These are phyloP conservation scores for Neopestalotiopsis sp. DNA, from an alignment of 2,329 filamentous ascomycete genomes.

Conservation along the genomic window DNA sequence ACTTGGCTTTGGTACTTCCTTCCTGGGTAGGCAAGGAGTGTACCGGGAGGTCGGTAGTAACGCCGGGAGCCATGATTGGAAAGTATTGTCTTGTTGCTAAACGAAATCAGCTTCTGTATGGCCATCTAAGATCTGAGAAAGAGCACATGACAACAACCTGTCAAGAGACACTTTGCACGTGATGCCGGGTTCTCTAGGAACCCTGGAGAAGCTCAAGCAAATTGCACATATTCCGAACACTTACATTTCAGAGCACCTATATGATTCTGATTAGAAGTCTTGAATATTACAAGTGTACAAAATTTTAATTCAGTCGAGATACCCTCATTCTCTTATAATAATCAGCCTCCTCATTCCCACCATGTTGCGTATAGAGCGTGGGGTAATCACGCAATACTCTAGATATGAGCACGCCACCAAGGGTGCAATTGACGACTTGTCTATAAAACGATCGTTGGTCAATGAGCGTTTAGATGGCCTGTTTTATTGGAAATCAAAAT, in stretches of 20 bases:
- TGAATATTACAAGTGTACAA: no score
- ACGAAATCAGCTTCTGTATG: no score
- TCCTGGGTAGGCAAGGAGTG: constrained; percentile 14
- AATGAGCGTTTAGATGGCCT: no score
- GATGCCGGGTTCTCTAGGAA: no score
- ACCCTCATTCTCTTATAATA: neutral
- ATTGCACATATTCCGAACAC: no score
- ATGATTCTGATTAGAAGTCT: no score
- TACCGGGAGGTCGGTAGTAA: constrained; percentile 8
- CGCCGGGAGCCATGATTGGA: constrained; percentile 22
- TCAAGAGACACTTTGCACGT: no score
- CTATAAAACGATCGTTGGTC: neutral
- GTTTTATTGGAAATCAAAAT: no score
- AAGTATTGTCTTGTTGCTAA: neutral
- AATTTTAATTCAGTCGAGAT: neutral
- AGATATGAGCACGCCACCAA: constrained; percentile 2
- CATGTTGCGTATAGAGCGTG: neutral
- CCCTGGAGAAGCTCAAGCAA: no score
- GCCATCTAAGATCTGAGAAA: neutral
- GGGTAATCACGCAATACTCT: constrained; percentile 12
- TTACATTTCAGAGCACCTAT: no score
- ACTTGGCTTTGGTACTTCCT: neutral
- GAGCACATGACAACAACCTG: neutral
- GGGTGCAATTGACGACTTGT: neutral
- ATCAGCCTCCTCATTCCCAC: neutral